These are phyloP conservation scores for Magnaporthales sp. DNA, from an alignment of 2,329 filamentous ascomycete genomes.

Conservation along the genomic window DNA sequence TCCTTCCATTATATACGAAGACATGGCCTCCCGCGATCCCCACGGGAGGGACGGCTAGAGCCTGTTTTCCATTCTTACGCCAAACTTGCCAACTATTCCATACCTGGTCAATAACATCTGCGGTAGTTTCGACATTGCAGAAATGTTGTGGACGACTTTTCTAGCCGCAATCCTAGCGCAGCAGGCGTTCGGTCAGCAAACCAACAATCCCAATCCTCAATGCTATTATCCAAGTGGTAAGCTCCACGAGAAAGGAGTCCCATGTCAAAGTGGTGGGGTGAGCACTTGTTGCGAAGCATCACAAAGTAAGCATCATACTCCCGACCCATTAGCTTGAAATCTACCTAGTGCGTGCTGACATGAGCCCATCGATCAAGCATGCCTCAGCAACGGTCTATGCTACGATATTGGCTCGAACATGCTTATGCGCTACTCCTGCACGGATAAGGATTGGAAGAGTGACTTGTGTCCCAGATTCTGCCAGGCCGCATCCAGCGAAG, in stretches of 20 bases:
- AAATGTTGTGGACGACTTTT: neutral
- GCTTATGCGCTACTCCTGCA: neutral
- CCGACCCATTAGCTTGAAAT: too few species aligned
- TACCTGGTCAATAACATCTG: neutral
- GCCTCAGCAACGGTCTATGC: neutral
- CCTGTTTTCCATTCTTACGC: neutral
- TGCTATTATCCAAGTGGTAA: neutral
- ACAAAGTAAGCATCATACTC: neutral
- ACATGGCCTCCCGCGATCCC: neutral
- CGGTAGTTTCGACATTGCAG: neutral
- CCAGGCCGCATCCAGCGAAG: neutral
- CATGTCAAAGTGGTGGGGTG: neutral
- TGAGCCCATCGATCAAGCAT: neutral
- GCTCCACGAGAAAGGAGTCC: neutral
- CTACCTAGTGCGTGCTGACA: neutral
- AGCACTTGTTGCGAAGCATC: neutral
- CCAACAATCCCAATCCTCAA: neutral
- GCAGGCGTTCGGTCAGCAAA: neutral
- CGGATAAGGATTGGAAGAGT: conserved; percentile 1
- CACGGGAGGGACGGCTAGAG: neutral
- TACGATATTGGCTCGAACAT: neutral
- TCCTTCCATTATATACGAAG: neutral
- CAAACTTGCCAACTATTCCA: neutral
- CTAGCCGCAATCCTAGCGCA: neutral
- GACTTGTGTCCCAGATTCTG: neutral